Conservation (phyloP, 257 asterid genomes). For the Coffea canephora region DNA sequence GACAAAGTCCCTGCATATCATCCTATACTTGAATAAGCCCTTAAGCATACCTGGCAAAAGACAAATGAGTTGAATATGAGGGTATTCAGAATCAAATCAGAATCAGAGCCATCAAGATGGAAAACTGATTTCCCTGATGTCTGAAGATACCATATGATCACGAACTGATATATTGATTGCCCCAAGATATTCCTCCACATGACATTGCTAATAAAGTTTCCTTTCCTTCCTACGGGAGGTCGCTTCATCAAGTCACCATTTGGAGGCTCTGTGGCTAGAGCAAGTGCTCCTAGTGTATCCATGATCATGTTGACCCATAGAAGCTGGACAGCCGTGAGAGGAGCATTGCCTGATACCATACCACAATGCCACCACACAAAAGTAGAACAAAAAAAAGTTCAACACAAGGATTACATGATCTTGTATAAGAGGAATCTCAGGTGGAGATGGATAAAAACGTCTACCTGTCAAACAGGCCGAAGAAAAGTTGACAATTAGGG, state of each 20-base stretch:
- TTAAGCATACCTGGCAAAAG: slow-evolving; percentile 72
- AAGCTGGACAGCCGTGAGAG: slow-evolving; percentile 95
- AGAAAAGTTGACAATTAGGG: slow-evolving; percentile 87
- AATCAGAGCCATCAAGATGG: slow-evolving; percentile 58
- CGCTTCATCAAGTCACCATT: slow-evolving; percentile 73
- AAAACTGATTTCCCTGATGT: slow-evolving; percentile 70
- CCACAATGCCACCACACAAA: neutral
- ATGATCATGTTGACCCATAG: slow-evolving; percentile 98
- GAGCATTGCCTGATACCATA: slow-evolving; percentile 65
- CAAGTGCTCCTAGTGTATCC: slow-evolving; percentile 99
- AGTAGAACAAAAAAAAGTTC: neutral
- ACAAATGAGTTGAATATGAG: slow-evolving; percentile 86
- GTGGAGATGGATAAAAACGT: neutral
- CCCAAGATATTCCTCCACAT: slow-evolving; percentile 97
- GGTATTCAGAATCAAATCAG: slow-evolving; percentile 74
- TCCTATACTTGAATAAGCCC: neutral
- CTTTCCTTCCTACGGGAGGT: slow-evolving; percentile 84
- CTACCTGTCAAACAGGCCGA: slow-evolving; percentile 96
- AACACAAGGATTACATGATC: neutral
- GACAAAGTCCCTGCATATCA: neutral
- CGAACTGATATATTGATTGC: slow-evolving; percentile 82
- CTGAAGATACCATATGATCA: slow-evolving; percentile 87
- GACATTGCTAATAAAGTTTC: slow-evolving; percentile 82
- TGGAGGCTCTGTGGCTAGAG: slow-evolving; percentile 97
- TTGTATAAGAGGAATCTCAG: slow-evolving; percentile 1